phyloP scores from a whole-genome alignment of 345 rosid species.

The Odontarrhena argentea region DNA sequence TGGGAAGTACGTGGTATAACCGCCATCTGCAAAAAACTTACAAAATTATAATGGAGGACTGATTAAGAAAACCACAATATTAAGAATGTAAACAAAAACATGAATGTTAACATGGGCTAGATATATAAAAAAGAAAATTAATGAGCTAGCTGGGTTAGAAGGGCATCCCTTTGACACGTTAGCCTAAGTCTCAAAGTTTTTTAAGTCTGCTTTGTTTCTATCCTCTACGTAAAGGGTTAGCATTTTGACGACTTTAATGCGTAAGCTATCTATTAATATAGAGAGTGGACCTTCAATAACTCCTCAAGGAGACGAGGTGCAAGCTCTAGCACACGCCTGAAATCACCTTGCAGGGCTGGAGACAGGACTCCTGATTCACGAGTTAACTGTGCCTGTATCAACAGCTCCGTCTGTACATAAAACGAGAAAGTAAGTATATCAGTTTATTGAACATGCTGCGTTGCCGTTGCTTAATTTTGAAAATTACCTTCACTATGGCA shows the following conservation, averaged over 20 bases:
- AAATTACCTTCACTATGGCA: conserved; percentile 82
- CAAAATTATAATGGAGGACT: conserved; percentile 12
- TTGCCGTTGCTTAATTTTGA: conserved; percentile 16
- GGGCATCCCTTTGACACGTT: conserved; percentile 12
- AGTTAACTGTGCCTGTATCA: conserved; percentile 96
- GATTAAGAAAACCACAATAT: conserved; percentile 15
- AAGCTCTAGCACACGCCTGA: conserved; percentile 85
- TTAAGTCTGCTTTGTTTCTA: background rate
- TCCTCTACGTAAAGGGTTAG: conserved; percentile 5
- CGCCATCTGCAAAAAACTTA: conserved; percentile 72
- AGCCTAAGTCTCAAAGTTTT: background rate
- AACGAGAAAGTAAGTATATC: conserved; percentile 27
- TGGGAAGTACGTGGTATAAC: conserved; percentile 81
- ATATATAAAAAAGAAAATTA: conserved; percentile 4
- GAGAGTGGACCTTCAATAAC: conserved; percentile 72
- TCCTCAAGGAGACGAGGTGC: conserved; percentile 98
- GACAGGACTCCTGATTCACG: conserved; percentile 74
- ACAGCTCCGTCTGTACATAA: conserved; percentile 76
- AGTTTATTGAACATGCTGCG: background rate
- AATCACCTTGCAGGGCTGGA: conserved; percentile 77
- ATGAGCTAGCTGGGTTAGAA: conserved; percentile 19
- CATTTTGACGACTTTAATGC: conserved; percentile 14
- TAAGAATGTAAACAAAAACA: conserved; percentile 15
- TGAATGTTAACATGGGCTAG: conserved; percentile 5
- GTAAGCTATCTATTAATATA: conserved; percentile 4